A percentile compares a stretch with the other conserved stretches of the same genome.
These are phyloP conservation scores for Emiliania huxleyi DNA, from an alignment of 78 protist species.

Conservation along the genomic window DNA sequence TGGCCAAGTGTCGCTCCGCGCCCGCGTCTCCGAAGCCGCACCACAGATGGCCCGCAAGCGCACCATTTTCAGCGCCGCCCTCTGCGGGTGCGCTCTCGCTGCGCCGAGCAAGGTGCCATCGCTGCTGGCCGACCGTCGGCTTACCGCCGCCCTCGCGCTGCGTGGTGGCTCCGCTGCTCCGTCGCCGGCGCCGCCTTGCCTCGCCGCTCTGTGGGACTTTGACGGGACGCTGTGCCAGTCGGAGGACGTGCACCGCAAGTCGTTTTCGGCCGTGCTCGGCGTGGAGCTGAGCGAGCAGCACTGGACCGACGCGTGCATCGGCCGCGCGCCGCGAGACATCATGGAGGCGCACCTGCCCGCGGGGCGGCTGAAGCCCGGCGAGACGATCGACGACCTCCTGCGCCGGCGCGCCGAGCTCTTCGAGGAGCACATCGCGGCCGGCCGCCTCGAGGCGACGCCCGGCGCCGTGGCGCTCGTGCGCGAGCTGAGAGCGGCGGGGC, in stretches of 20 bases:
- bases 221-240: neutral
- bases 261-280: neutral
- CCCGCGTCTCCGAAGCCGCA: too few relatives aligned
- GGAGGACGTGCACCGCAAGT: neutral
- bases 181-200: too few relatives aligned
- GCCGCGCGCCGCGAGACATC: neutral
- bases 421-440: neutral
- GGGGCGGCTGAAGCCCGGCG: neutral
- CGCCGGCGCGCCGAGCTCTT: neutral
- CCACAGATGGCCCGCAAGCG: too few relatives aligned
- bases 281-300: neutral
- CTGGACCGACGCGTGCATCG: neutral
- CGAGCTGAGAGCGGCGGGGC: neutral
- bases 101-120: too few relatives aligned
- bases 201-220: neutral
- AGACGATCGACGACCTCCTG: neutral
- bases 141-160: too few relatives aligned
- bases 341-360: neutral
- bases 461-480: neutral
- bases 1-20: too few relatives aligned
- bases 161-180: too few relatives aligned
- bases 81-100: too few relatives aligned
- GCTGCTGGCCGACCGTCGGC: too few relatives aligned
- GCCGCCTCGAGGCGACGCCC: neutral
- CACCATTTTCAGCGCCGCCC: too few relatives aligned